Base-by-base conservation (phyloP, 371 early-diverging fungal genomes). In the Umbelopsis sp. region DNA sequence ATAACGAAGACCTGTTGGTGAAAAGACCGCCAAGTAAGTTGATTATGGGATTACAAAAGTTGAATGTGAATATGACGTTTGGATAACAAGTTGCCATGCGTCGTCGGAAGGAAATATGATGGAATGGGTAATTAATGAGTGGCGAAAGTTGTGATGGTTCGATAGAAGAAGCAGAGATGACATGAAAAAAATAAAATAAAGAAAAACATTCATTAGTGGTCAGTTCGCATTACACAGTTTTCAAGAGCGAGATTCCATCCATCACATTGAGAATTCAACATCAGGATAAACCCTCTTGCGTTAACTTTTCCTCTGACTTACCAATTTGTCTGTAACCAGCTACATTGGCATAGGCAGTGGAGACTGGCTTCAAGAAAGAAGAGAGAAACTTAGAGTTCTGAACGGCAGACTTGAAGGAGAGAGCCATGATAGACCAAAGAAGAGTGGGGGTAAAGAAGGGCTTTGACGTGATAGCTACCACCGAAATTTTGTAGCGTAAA, bases 271-370 rank as follows among this genome's bases (percentile, higher is more conserved):
- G 90, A 76, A 89, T 90, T 70, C 78, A 83, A 50, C 79, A n/a
- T 6, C 18, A 48, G 29, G 29, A 12, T 20, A 16, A 48, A 48
- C 0, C 0, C 12, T 12, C 41, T 10, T 41, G 41, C 7, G 7
- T 41, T 41, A 1, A 5, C 12, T 7, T 1, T 41, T 41, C 12
- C 41, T 12, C 12, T 0, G 20, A 71, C 83, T 69, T 87, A 92
- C 93, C 93, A 63, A 91, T 86, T 73, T 91, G 79, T 73, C 92
- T 87, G 80, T 94, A 94, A 68, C 92, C 93, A 53, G 93, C 78
- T 65, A 91, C 87, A 65, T 88, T 86, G 70, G 91, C 90, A 81
- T 92, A 92, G 51, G 87, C 81, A 69, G 81, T 86, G 71, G 92
- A 86, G 35, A 91, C 82, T 63, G 93, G 93, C 73, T 83, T 86